phyloP scores from a whole-genome alignment of 2,329 filamentous ascomycete species.

The Botrytis cinerea region DNA sequence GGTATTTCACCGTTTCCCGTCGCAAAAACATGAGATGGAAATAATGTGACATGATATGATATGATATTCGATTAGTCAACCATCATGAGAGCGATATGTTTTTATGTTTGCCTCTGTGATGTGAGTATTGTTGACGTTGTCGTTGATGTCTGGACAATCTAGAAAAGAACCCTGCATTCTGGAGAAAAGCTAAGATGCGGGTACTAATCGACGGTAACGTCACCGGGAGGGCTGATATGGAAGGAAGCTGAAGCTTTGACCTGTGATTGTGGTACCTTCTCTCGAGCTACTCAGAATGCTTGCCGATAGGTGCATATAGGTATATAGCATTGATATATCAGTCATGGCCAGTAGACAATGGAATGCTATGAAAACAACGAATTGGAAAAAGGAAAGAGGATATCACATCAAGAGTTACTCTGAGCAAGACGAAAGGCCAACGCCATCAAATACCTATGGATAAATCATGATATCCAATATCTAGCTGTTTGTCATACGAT shows the following conservation, averaged over 20 bases:
- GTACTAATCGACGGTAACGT: background rate
- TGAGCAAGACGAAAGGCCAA: background rate
- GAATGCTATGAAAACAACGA: background rate
- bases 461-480: background rate
- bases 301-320: background rate
- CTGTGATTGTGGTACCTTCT: background rate
- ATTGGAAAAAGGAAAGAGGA: background rate
- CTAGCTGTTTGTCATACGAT: constrained; percentile 2
- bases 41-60: background rate
- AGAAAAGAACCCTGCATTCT: background rate
- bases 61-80: background rate
- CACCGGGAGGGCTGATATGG: background rate
- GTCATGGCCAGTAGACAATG: background rate
- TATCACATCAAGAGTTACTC: background rate
- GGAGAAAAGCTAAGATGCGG: background rate
- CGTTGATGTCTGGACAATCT: background rate
- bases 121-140: background rate
- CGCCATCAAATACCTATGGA: background rate
- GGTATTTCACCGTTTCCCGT: background rate
- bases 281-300: background rate
- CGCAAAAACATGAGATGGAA: background rate
- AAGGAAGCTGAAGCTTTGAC: background rate
- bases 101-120: background rate
- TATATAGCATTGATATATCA: background rate
- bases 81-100: background rate